phyloP scores from a whole-genome alignment of 148 eudicot genomes.

The Nyssa sinensis region DNA sequence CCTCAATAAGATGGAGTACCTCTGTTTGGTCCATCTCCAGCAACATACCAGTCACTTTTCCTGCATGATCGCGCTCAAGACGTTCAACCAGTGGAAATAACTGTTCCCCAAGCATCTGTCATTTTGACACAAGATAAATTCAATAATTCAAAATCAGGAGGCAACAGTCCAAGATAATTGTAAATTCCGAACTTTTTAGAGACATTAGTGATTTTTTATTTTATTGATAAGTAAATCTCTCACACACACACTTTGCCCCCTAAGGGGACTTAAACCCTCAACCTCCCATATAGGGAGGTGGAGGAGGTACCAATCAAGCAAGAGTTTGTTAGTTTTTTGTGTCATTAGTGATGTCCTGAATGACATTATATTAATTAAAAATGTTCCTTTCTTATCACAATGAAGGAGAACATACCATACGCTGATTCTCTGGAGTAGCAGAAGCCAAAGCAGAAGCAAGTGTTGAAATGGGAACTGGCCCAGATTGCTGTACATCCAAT shows the following conservation, averaged over 20 bases:
- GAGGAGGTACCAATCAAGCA: too few species aligned
- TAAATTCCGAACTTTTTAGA: too few species aligned
- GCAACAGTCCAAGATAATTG: background rate
- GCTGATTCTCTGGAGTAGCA: slow-evolving; percentile 54
- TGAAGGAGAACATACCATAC: slow-evolving; percentile 31
- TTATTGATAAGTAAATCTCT: too few species aligned
- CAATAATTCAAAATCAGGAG: background rate
- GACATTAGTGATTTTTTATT: too few species aligned
- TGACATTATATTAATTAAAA: too few species aligned
- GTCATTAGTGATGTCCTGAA: too few species aligned
- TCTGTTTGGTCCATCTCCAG: slow-evolving; percentile 60
- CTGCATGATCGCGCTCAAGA: slow-evolving; percentile 36
- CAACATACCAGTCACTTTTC: slow-evolving; percentile 52
- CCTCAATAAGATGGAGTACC: slow-evolving; percentile 52
- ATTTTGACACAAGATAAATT: background rate
- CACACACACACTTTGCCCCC: too few species aligned
- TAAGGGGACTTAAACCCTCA: too few species aligned
- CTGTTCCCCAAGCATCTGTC: slow-evolving; percentile 54
- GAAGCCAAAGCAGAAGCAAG: slow-evolving; percentile 53
- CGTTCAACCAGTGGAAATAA: slow-evolving; percentile 45
- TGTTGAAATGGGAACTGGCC: slow-evolving; percentile 25
- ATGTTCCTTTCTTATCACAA: background rate
- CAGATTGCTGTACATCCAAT: slow-evolving; percentile 10
- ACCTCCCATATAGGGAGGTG: too few species aligned
- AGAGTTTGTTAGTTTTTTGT: too few species aligned